Conservation (phyloP, 208 protist species). For the Trypanosoma platydactyli region DNA sequence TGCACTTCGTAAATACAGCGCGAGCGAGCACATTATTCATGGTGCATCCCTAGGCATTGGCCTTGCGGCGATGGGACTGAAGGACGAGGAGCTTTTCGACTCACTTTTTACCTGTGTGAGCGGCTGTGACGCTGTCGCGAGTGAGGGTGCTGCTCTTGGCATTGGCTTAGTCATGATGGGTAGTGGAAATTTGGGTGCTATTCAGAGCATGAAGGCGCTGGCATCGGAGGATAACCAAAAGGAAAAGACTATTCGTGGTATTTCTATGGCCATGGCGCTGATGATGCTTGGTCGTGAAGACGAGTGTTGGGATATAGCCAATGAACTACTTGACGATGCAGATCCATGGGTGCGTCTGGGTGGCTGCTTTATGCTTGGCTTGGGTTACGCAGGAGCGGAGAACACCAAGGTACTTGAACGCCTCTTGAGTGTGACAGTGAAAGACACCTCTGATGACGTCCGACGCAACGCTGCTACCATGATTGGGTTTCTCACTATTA, state of each 20-base stretch:
- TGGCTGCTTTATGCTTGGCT: conserved; percentile 96
- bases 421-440: conserved; percentile 97
- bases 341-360: conserved; percentile 97
- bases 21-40: conserved; percentile 94
- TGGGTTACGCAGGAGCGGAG: conserved; percentile 97
- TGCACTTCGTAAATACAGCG: conserved; percentile 62
- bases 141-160: conserved; percentile 97
- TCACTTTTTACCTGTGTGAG: conserved; percentile 95
- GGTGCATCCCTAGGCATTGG: conserved; percentile 97
- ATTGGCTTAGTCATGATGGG: conserved; percentile 99
- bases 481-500: conserved; percentile 98
- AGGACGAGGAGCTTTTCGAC: conserved; percentile 93
- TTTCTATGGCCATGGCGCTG: conserved; percentile 96
- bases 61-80: conserved; percentile 88
- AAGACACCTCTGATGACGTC: conserved; percentile 98
- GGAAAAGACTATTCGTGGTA: conserved; percentile 99
- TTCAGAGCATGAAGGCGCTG: conserved; percentile 93
- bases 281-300: conserved; percentile 97
- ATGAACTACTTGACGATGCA: conserved; percentile 90
- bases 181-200: conserved; percentile 76
- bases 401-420: conserved; percentile 94
- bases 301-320: conserved; percentile 92
- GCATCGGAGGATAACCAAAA: conserved; percentile 97
- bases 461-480: conserved; percentile 97
- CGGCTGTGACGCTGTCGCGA: conserved; percentile 95